Percentiles rank a stretch among this genome's conserved stretches.
Conservation (phyloP, 176 grass and related monocot genomes). For the Lolium perenne region DNA sequence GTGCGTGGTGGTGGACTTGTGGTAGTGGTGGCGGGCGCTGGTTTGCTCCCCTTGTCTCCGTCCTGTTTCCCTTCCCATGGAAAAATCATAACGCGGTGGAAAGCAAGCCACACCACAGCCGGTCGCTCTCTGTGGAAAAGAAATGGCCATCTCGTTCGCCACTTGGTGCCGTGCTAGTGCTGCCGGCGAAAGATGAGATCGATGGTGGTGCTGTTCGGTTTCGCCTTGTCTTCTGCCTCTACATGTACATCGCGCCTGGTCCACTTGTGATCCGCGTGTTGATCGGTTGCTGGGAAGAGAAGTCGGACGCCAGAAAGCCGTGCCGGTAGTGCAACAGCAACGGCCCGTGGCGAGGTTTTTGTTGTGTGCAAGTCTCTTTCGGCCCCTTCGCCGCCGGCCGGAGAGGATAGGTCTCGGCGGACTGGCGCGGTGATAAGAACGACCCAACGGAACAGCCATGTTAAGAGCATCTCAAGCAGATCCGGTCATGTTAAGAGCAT, state of each 20-base stretch:
- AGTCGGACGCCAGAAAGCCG: neutral
- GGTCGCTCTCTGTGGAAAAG: slow-evolving; percentile 15
- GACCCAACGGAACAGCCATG: too few relatives aligned
- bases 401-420: neutral
- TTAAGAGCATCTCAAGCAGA: too few relatives aligned
- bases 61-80: slow-evolving; percentile 16
- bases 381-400: neutral
- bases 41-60: slow-evolving; percentile 9
- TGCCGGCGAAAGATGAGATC: neutral
- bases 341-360: neutral
- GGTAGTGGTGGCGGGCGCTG: neutral
- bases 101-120: neutral
- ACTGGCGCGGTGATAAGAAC: neutral
- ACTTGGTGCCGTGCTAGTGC: neutral
- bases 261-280: neutral
- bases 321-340: slow-evolving; percentile 3
- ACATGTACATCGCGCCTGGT: neutral
- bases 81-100: neutral
- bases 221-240: neutral
- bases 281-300: neutral
- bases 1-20: neutral
- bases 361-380: slow-evolving; percentile 29
- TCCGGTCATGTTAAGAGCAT: too few relatives aligned
- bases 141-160: neutral
- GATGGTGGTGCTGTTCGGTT: neutral